Base-by-base conservation (phyloP, 2,329 filamentous ascomycete genomes). In the Colletotrichum limetticola region DNA sequence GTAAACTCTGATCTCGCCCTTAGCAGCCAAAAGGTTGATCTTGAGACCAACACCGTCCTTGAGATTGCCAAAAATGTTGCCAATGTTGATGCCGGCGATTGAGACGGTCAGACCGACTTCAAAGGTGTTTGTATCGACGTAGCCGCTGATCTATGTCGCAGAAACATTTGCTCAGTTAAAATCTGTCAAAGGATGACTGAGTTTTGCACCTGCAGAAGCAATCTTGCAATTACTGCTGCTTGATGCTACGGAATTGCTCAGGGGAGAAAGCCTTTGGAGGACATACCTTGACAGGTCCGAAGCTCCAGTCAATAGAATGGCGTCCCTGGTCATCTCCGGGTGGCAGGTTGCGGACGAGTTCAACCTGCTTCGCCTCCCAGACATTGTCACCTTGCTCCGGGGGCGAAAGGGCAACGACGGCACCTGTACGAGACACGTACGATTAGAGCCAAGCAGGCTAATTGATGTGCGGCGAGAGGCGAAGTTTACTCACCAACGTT, bases 1-100 rank as follows among this genome's bases (percentile, higher is more conserved):
- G n/a, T 71, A 71, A 30, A 61, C 19, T 57, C 57, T 61, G 30
- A 71, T 71, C 28, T 59, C 28, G 46, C 68, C 68, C n/a, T 53
- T 56, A 30, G 49, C 55, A 4, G 53, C 5, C 7, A 66, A 12
- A 5, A 71, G 52, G 42, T 71, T 52, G 53, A 67, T 24, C 16
- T 71, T 67, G 16, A 71, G 2, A 16, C 14, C 46, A 22, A 71
- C 68, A 37, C 62, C 62, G 37, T 71, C 68, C 55, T 71, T 66
- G 12, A 71, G 68, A 37, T 71, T 60, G 24, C 62, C 68, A 26
- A 35, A 56, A n/a, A 71, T 61, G 68, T 53, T 66, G 28, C 68
- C 68, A 22, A 71, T 11, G 30, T 42, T 61, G 42, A 67, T 71
- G 22, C 68, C 62, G 16, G 42, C 53, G 26, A 71, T 19, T 5